These are phyloP conservation scores for Sarocladium strictum DNA, from an alignment of 2,329 filamentous ascomycete species.

Conservation along the genomic window DNA sequence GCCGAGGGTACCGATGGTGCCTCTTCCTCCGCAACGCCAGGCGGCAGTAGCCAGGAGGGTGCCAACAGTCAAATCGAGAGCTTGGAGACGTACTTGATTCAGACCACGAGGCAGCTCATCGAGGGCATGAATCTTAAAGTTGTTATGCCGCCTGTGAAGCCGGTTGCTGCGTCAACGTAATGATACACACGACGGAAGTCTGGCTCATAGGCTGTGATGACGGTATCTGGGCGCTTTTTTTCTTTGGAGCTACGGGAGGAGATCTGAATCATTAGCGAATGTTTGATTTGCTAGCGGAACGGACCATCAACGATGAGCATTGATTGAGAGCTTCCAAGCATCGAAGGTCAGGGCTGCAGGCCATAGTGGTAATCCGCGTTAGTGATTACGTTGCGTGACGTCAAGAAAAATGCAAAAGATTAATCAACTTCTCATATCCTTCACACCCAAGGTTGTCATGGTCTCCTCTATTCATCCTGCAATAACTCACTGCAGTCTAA, in stretches of 20 bases:
- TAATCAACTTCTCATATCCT: not conserved
- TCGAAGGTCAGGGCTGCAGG: not conserved
- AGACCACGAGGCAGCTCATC: constrained; percentile 32
- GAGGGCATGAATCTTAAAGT: constrained; percentile 29
- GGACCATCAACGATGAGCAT: not conserved
- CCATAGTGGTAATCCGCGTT: not conserved
- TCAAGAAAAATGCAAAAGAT: not conserved
- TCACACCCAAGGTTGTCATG: not conserved
- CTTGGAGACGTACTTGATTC: constrained; percentile 35
- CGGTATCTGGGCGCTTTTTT: not conserved
- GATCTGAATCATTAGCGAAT: constrained; percentile 3
- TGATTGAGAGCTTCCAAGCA: not conserved
- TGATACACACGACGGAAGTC: not conserved
- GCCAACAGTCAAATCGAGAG: constrained; percentile 28
- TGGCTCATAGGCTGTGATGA: not conserved
- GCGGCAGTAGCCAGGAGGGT: constrained; percentile 14
- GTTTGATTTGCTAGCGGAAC: constrained; percentile 2
- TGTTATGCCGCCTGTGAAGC: not conserved
- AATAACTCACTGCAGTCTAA: not conserved
- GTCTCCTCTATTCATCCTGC: not conserved
- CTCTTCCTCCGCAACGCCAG: not conserved
- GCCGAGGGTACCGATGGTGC: constrained; percentile 19
- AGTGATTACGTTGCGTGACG: not conserved
- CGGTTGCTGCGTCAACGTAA: not conserved
- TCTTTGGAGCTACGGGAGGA: not conserved